Evolutionary conservation across 768 basidiomycete species (phyloP).

Genomic region (Xerocomus potaroensis): DNA sequence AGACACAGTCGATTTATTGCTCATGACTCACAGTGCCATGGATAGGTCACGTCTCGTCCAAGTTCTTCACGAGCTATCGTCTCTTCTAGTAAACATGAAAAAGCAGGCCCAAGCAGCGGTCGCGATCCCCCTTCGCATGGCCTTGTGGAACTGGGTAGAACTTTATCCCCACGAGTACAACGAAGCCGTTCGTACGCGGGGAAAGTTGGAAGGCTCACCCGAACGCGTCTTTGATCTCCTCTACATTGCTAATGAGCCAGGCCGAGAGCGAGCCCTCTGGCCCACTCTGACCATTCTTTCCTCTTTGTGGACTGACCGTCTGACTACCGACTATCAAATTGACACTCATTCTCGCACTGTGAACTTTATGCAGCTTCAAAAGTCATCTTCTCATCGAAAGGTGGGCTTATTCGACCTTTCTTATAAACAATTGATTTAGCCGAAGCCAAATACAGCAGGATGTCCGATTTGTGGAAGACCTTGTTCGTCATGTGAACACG

Average conservation of each 20-base stretch:
- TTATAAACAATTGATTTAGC: not conserved
- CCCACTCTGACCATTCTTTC: constrained; percentile 75
- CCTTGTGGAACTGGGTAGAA: constrained; percentile 90
- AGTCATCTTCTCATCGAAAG: constrained; percentile 30
- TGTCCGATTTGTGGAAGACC: constrained; percentile 56
- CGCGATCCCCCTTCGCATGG: constrained; percentile 66
- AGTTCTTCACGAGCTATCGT: constrained; percentile 76
- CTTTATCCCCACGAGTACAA: constrained; percentile 75
- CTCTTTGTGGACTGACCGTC: constrained; percentile 69
- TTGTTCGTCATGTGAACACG: constrained; percentile 53
- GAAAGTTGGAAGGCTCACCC: constrained; percentile 72
- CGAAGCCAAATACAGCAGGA: constrained; percentile 35
- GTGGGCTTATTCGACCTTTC: constrained; percentile 5
- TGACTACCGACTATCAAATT: constrained; percentile 53
- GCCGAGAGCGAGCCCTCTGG: constrained; percentile 61
- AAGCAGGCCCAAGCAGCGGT: constrained; percentile 68
- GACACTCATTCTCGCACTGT: constrained; percentile 30
- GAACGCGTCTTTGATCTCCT: constrained; percentile 85
- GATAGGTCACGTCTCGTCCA: constrained; percentile 65
- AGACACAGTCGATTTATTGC: constrained; percentile 70
- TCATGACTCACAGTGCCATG: constrained; percentile 75
- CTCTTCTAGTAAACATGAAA: constrained; percentile 78
- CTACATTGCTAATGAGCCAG: constrained; percentile 42
- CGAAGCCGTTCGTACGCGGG: constrained; percentile 58
- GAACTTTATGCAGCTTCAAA: constrained; percentile 29